Evolutionary conservation across 768 basidiomycete genomes (phyloP).

Genomic region (Paxillus rubicundulus): DNA sequence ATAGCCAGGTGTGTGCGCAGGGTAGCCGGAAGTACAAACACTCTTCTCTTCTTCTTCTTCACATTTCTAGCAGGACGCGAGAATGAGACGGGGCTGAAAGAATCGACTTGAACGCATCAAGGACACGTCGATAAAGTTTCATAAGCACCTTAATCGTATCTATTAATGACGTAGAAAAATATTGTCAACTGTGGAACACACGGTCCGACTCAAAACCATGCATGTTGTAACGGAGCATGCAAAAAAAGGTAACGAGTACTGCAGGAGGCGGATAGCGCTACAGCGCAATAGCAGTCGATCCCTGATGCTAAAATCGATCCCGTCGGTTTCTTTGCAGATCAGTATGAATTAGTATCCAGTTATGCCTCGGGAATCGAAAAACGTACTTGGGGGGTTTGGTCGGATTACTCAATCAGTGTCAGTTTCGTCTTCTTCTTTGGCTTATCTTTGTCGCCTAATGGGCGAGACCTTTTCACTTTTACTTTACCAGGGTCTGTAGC

Average conservation of each 20-base stretch:
- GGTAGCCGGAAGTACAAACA: constrained; percentile 22
- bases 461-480: constrained; percentile 25
- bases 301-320: constrained; percentile 11
- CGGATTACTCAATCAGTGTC: constrained; percentile 23
- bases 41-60: constrained; percentile 13
- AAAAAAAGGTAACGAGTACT: constrained; percentile 9
- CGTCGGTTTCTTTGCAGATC: constrained; percentile 17
- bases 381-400: constrained; percentile 17
- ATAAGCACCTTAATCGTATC: constrained; percentile 26
- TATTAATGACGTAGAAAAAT: constrained; percentile 20
- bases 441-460: constrained; percentile 13
- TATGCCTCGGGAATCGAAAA: constrained; percentile 15
- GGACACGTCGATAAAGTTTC: constrained; percentile 26
- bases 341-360: constrained; percentile 6
- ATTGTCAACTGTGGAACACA: constrained; percentile 10
- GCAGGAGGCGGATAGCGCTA: constrained; percentile 8
- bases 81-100: constrained; percentile 18
- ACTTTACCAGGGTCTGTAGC: constrained; percentile 5
- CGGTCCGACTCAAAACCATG: constrained; percentile 8
- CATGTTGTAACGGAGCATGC: constrained; percentile 24
- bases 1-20: constrained; percentile 6
- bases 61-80: constrained; percentile 16
- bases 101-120: constrained; percentile 31
- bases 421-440: constrained; percentile 27
- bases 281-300: constrained; percentile 19